Evolutionary conservation across 805 yeast genomes (phyloP).

Genomic region (Yamadazyma philogaea): DNA sequence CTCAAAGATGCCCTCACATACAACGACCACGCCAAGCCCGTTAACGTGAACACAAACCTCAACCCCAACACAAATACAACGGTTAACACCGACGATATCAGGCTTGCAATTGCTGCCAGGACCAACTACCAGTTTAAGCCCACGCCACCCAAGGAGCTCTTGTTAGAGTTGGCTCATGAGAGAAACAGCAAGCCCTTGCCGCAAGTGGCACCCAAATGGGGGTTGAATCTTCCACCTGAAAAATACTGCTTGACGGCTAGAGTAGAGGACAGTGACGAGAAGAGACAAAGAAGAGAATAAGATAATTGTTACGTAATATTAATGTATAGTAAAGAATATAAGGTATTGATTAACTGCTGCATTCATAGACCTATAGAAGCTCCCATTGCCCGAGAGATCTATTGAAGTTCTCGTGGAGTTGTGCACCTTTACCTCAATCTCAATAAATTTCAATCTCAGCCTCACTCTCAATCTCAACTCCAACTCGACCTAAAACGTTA

Average conservation of each 20-base stretch:
- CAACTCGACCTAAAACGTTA: background rate
- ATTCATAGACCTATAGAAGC: too few species aligned
- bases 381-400: too few species aligned
- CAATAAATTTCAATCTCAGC: too few species aligned
- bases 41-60: constrained; percentile 23
- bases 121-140: constrained; percentile 97
- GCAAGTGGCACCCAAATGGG: constrained; percentile 86
- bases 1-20: constrained; percentile 86
- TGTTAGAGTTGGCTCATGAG: constrained; percentile 88
- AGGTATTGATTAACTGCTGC: too few species aligned
- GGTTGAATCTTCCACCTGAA: constrained; percentile 94
- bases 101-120: constrained; percentile 89
- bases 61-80: constrained; percentile 44
- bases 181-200: constrained; percentile 88
- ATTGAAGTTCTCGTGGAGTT: too few species aligned
- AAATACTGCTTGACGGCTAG: constrained; percentile 88
- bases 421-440: too few species aligned
- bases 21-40: constrained; percentile 70
- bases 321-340: background rate
- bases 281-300: constrained; percentile 2
- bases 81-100: constrained; percentile 82
- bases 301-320: background rate
- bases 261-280: constrained; percentile 22
- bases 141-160: constrained; percentile 84
- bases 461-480: background rate